phyloP scores from a whole-genome alignment of 1,284 basidiomycete genomes.

The Filobasidium uniguttulatum region DNA sequence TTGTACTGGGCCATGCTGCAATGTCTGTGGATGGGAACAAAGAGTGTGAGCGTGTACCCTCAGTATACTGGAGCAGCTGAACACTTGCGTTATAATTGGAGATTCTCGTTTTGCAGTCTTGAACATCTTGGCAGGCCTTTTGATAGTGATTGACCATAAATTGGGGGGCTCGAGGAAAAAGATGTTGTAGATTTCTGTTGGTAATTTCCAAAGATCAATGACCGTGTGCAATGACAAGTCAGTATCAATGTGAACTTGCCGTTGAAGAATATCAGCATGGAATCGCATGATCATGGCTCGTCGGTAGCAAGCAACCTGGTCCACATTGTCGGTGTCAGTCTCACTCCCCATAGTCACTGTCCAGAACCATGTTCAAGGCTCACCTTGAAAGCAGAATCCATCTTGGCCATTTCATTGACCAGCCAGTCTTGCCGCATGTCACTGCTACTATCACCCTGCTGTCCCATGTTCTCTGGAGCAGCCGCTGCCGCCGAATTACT shows the following conservation, averaged over 20 bases:
- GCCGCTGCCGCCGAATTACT: no score
- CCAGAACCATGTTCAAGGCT: background rate
- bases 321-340: no score
- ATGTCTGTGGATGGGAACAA: no score
- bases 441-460: no score
- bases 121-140: background rate
- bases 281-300: background rate
- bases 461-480: no score
- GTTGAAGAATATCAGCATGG: background rate
- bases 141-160: background rate
- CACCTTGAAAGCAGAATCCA: background rate
- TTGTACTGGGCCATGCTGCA: no score
- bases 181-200: background rate
- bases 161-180: background rate
- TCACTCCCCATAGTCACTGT: no score
- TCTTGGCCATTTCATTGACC: background rate
- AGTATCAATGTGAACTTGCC: background rate
- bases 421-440: background rate
- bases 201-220: background rate
- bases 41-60: no score
- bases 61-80: background rate
- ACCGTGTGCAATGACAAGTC: background rate
- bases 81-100: background rate
- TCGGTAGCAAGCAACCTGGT: background rate
- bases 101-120: background rate